phyloP scores from a whole-genome alignment of 345 rosid species.

The Populus pruinosa region DNA sequence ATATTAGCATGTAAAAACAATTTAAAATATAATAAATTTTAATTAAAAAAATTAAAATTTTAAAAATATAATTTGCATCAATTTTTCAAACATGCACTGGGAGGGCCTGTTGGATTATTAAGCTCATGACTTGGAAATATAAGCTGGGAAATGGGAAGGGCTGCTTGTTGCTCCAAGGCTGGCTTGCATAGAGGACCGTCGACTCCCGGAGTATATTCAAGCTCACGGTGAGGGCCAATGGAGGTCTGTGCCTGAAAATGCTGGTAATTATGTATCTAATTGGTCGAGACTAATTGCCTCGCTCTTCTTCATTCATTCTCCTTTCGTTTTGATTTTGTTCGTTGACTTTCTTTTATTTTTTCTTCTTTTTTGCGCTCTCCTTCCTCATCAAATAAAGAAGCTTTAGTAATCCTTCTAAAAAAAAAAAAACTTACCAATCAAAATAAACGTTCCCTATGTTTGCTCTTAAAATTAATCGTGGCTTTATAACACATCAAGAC shows the following conservation, averaged over 20 bases:
- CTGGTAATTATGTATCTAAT: constrained; percentile 35
- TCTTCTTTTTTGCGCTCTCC: neutral
- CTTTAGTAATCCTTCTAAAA: neutral
- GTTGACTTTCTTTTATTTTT: neutral
- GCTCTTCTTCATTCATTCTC: neutral
- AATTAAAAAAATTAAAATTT: too few species aligned
- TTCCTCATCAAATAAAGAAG: neutral
- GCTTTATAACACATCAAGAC: neutral
- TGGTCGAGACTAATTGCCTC: neutral
- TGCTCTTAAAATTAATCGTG: neutral
- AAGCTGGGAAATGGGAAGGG: constrained; percentile 43
- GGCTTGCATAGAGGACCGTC: constrained; percentile 64
- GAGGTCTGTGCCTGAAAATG: constrained; percentile 55
- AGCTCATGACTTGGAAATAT: too few species aligned
- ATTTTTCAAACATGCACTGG: too few species aligned
- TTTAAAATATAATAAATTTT: too few species aligned
- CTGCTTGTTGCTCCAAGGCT: constrained; percentile 60
- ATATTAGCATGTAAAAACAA: too few species aligned
- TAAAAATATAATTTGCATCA: too few species aligned
- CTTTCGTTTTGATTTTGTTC: neutral
- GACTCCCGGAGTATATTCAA: constrained; percentile 48
- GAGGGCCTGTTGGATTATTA: too few species aligned
- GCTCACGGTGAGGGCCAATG: constrained; percentile 62
- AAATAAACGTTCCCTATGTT: neutral
- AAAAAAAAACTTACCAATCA: neutral